Percentiles rank a stretch among this genome's conserved stretches.
Conservation (phyloP, 2,329 filamentous ascomycete genomes). For the Tolypocladium nubicola region DNA sequence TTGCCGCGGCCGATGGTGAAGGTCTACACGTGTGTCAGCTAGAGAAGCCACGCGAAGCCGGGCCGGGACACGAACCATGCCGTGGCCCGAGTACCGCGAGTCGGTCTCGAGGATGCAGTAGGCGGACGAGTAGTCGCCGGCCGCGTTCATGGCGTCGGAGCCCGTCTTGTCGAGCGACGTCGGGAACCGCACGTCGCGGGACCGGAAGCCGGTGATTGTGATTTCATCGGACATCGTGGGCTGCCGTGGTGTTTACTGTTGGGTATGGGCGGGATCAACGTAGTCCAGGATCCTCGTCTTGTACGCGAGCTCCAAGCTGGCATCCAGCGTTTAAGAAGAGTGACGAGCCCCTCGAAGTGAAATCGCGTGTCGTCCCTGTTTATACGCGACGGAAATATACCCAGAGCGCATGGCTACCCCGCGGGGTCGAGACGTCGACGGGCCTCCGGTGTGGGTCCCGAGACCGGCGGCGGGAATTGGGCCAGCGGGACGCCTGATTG, state of each 20-base stretch:
- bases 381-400: not conserved
- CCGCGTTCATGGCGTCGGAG: conserved; percentile 93
- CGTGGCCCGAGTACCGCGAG: conserved; percentile 59
- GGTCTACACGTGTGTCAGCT: conserved; percentile 29
- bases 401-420: not conserved
- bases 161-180: conserved; percentile 96
- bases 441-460: not conserved
- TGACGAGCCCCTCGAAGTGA: no score
- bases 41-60: no score
- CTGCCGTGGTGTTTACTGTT: not conserved
- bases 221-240: conserved; percentile 30
- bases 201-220: conserved; percentile 62
- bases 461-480: not conserved
- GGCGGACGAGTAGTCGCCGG: conserved; percentile 86
- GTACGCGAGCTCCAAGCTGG: not conserved
- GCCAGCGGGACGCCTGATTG: not conserved
- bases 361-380: not conserved
- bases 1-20: conserved; percentile 86
- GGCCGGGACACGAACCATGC: conserved; percentile 47
- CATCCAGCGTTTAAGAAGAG: no score
- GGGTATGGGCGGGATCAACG: not conserved
- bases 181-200: conserved; percentile 67
- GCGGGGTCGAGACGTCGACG: not conserved
- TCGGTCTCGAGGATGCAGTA: conserved; percentile 88
- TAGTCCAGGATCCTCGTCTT: not conserved